Conservation (phyloP, 306 rosid genomes). For the Echinosophora koreensis region DNA sequence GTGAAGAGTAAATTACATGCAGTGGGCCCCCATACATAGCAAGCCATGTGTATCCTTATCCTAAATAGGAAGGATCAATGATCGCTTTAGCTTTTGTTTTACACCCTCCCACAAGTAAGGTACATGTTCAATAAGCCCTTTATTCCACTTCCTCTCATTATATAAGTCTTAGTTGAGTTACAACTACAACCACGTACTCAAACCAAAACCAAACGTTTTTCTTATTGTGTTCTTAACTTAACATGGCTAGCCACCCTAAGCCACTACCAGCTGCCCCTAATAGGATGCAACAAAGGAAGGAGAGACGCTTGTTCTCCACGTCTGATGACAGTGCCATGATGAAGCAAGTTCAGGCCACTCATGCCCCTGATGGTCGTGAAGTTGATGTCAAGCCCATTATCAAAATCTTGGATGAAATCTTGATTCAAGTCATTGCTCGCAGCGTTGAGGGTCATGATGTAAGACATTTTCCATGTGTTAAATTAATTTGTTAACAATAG, state of each 20-base stretch:
- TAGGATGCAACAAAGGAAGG: constrained; percentile 51
- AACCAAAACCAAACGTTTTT: constrained; percentile 8
- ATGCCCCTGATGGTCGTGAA: constrained; percentile 67
- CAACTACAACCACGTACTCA: constrained; percentile 42
- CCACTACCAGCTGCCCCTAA: constrained; percentile 21
- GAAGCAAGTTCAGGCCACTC: constrained; percentile 78
- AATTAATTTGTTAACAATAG: background rate
- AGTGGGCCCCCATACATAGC: constrained; percentile 18
- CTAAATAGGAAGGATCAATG: background rate
- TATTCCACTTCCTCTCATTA: constrained; percentile 60
- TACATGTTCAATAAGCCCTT: constrained; percentile 67
- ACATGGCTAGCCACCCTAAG: constrained; percentile 54
- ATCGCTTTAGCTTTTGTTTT: constrained; percentile 66
- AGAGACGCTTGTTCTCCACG: constrained; percentile 54
- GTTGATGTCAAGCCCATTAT: constrained; percentile 75
- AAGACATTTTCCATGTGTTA: background rate
- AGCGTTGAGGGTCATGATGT: constrained; percentile 56
- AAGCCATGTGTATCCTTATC: constrained; percentile 44
- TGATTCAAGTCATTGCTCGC: constrained; percentile 55
- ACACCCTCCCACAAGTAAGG: constrained; percentile 82
- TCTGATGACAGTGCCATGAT: constrained; percentile 78
- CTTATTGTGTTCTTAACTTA: background rate
- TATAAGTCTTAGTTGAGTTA: constrained; percentile 48
- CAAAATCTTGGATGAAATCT: constrained; percentile 60
- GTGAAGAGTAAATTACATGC: constrained; percentile 20